Evolutionary conservation across 371 early-diverging fungal genomes (phyloP).

Genomic region (Mortierella sp.): DNA sequence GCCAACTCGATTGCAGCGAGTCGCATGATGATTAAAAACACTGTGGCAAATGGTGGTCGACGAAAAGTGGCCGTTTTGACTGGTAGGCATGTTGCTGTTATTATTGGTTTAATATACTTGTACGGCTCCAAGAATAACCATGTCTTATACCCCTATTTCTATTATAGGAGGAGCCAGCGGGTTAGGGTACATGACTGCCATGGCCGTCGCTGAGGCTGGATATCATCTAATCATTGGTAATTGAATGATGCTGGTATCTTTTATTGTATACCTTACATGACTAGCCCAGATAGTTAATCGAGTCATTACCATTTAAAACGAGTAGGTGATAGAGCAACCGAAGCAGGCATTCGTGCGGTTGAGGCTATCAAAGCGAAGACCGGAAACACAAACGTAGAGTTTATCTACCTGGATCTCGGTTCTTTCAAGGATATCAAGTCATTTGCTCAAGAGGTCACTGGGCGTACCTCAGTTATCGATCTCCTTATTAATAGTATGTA

Average conservation of each 20-base stretch:
- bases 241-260: not conserved
- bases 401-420: constrained; percentile 48
- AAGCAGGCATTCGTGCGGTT: constrained; percentile 41
- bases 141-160: not conserved
- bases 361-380: constrained; percentile 49
- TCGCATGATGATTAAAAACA: constrained; percentile 8
- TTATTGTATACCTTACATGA: not conserved
- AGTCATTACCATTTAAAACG: not conserved
- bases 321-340: constrained; percentile 48
- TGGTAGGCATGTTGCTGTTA: constrained; percentile 7
- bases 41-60: constrained; percentile 34
- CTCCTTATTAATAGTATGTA: constrained; percentile 51
- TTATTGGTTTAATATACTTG: not conserved
- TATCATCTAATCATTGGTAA: constrained; percentile 53
- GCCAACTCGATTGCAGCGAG: constrained; percentile 36
- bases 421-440: constrained; percentile 41
- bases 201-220: constrained; percentile 48
- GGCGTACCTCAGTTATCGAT: constrained; percentile 29
- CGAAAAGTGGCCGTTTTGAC: constrained; percentile 46
- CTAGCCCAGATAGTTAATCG: not conserved
- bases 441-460: constrained; percentile 25
- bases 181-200: constrained; percentile 39
- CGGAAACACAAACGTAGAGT: constrained; percentile 40
- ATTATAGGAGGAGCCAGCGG: constrained; percentile 41
- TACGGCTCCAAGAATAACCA: not conserved